These are phyloP conservation scores for Candida qinlingensis DNA, from an alignment of 805 yeast genomes.

Conservation along the genomic window DNA sequence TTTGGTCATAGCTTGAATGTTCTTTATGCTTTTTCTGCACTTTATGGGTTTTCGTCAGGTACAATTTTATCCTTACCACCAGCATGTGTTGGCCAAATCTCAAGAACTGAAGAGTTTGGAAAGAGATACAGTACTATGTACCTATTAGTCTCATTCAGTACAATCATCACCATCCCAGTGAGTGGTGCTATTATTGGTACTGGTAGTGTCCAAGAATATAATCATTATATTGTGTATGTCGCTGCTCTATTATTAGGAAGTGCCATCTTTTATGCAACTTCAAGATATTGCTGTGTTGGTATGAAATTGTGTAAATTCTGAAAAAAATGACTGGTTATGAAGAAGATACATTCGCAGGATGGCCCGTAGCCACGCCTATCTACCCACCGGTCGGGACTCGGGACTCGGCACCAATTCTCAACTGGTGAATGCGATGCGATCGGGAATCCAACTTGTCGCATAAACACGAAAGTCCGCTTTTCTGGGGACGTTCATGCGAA, in stretches of 20 bases:
- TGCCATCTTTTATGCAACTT: slow-evolving; percentile 31
- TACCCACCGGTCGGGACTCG: no score
- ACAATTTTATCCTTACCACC: slow-evolving; percentile 54
- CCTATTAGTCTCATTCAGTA: slow-evolving; percentile 48
- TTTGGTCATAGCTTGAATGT: slow-evolving; percentile 32
- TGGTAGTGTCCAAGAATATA: slow-evolving; percentile 29
- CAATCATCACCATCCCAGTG: slow-evolving; percentile 43
- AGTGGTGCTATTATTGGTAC: slow-evolving; percentile 43
- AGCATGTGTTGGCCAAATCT: slow-evolving; percentile 54
- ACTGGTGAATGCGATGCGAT: no score
- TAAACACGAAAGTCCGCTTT: no score
- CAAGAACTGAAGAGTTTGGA: slow-evolving; percentile 50
- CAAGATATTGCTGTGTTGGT: slow-evolving; percentile 43
- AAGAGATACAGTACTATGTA: slow-evolving; percentile 53
- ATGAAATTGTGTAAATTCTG: slow-evolving; percentile 30
- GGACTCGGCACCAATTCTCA: no score
- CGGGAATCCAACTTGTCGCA: no score
- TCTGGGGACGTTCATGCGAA: no score
- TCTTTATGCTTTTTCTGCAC: slow-evolving; percentile 39
- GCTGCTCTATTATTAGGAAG: slow-evolving; percentile 37
- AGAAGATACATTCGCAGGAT: not conserved
- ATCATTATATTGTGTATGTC: slow-evolving; percentile 39
- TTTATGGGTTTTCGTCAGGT: slow-evolving; percentile 53
- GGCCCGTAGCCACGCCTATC: not conserved
- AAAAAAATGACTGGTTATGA: no score